These are phyloP conservation scores for Colletotrichum phormii DNA, from an alignment of 2,329 filamentous ascomycete species.

Conservation along the genomic window DNA sequence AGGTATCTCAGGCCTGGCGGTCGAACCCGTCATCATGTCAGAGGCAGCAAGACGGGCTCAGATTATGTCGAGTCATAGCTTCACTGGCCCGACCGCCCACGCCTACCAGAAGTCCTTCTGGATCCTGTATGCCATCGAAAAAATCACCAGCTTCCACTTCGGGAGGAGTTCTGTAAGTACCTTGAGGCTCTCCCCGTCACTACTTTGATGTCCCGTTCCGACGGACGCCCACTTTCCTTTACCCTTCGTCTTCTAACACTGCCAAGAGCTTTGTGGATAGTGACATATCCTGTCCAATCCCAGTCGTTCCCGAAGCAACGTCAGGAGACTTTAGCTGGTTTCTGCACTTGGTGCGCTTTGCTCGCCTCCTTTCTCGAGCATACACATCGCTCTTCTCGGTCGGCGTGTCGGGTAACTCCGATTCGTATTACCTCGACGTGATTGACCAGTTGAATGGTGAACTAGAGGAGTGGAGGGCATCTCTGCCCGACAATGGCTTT, in stretches of 20 bases:
- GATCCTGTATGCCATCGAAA: constrained; percentile 43
- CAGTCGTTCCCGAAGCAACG: constrained; percentile 39
- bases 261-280: constrained; percentile 45
- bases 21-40: constrained; percentile 46
- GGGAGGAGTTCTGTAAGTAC: constrained; percentile 45
- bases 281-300: constrained; percentile 46
- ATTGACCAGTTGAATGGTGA: constrained; percentile 44
- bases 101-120: constrained; percentile 46
- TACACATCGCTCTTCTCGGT: constrained; percentile 45
- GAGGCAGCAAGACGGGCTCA: constrained; percentile 47
- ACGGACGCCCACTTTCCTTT: not conserved
- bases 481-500: constrained; percentile 40
- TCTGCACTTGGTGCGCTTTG: constrained; percentile 41
- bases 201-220: not conserved
- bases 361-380: constrained; percentile 43
- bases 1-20: constrained; percentile 44
- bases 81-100: constrained; percentile 29
- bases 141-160: constrained; percentile 44
- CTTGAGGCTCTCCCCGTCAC: not conserved
- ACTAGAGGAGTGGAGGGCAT: constrained; percentile 44
- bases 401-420: constrained; percentile 41
- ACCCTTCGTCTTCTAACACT: not conserved
- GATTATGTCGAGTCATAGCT: constrained; percentile 41
- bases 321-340: constrained; percentile 43
- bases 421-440: constrained; percentile 41